Evolutionary conservation across 2,329 filamentous ascomycete species (phyloP).

Genomic region (Penicillium digitatum): DNA sequence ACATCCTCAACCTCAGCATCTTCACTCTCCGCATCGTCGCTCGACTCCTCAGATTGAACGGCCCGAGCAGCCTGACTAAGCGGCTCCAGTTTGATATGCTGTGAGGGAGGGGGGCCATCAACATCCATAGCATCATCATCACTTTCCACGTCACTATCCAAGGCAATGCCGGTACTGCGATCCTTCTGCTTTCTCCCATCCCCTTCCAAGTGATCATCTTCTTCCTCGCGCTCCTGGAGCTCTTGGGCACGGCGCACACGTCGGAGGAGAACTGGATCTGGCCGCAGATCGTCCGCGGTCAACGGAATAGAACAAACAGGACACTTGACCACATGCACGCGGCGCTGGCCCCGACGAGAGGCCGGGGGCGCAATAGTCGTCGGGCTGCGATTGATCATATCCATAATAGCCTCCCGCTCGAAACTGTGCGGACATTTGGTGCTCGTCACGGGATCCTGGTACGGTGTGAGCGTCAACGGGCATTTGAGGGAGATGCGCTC

Average conservation of each 20-base stretch:
- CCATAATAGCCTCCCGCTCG: slow-evolving; percentile 45
- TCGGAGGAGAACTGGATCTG: slow-evolving; percentile 40
- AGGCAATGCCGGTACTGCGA: slow-evolving; percentile 27
- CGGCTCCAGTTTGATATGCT: slow-evolving; percentile 12
- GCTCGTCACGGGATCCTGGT: slow-evolving; percentile 47
- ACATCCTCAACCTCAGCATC: neutral
- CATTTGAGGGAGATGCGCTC: slow-evolving; percentile 48
- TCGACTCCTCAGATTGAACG: neutral
- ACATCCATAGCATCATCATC: slow-evolving; percentile 25
- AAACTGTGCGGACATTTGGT: slow-evolving; percentile 50
- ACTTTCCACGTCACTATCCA: slow-evolving; percentile 29
- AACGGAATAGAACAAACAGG: slow-evolving; percentile 42
- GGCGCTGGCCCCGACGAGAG: slow-evolving; percentile 13
- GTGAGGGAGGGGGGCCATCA: slow-evolving; percentile 7
- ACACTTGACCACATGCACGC: slow-evolving; percentile 35
- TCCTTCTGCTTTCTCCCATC: slow-evolving; percentile 15
- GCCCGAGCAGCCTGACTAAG: neutral
- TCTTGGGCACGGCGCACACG: slow-evolving; percentile 37
- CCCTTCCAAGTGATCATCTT: slow-evolving; percentile 30
- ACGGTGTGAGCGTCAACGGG: slow-evolving; percentile 46
- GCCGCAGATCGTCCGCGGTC: slow-evolving; percentile 37
- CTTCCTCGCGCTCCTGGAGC: slow-evolving; percentile 23
- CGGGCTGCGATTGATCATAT: slow-evolving; percentile 40
- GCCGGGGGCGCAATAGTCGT: slow-evolving; percentile 26
- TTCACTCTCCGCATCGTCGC: slow-evolving; percentile 6